These are phyloP conservation scores for Neurospora cerealis DNA, from an alignment of 495 filamentous ascomycete genomes.

Conservation along the genomic window DNA sequence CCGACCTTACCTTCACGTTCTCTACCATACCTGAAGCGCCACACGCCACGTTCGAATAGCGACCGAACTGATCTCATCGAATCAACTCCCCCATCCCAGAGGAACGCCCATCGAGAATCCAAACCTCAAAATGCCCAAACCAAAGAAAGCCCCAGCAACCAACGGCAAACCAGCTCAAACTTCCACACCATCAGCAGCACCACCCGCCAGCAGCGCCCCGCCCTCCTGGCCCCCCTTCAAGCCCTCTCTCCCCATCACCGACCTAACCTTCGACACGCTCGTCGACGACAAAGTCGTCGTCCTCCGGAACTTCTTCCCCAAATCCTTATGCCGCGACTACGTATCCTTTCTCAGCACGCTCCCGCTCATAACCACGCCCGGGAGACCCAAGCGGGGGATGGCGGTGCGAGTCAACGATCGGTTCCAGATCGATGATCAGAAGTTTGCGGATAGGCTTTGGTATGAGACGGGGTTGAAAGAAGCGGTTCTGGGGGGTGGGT, in stretches of 20 bases:
- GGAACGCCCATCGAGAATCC: neutral
- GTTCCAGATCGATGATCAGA: conserved; percentile 69
- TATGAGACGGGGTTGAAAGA: conserved; percentile 48
- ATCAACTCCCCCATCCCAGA: neutral
- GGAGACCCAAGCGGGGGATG: conserved; percentile 73
- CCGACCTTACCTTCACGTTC: neutral
- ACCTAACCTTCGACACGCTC: conserved; percentile 50
- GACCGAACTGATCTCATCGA: neutral
- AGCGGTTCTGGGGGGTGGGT: conserved; percentile 26
- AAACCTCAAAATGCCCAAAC: neutral
- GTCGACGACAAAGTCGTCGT: conserved; percentile 59
- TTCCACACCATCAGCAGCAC: neutral
- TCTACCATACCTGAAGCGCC: neutral
- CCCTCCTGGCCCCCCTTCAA: conserved; percentile 73
- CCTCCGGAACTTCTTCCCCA: conserved; percentile 67
- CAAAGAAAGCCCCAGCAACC: neutral
- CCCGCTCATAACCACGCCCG: conserved; percentile 71
- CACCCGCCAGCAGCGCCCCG: conserved; percentile 2
- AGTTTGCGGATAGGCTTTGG: conserved; percentile 71
- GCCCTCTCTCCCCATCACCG: conserved; percentile 57
- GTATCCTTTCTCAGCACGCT: conserved; percentile 66
- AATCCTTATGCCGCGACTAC: conserved; percentile 73
- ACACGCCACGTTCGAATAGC: neutral
- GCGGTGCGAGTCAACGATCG: conserved; percentile 86
- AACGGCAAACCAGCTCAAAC: neutral